Percentiles rank a stretch among this genome's conserved stretches.
phyloP scores from a whole-genome alignment of 2,329 filamentous ascomycete species.

The Aspergillus brunneoviolaceus region DNA sequence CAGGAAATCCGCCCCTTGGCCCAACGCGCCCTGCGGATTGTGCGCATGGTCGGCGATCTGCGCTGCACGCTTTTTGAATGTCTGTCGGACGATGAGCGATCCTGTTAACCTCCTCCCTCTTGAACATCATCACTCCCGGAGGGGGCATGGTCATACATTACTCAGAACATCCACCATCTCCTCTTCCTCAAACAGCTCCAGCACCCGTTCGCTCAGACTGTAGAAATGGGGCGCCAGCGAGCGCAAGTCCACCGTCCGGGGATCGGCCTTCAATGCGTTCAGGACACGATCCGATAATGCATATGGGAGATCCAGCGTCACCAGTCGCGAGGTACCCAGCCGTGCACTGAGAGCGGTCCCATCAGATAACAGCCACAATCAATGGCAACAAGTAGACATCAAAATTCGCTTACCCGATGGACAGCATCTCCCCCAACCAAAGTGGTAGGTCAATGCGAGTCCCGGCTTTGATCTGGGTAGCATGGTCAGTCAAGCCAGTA shows the following conservation, averaged over 20 bases:
- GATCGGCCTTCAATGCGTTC: constrained; percentile 87
- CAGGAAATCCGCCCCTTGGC: constrained; percentile 75
- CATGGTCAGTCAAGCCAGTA: neutral
- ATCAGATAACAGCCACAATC: neutral
- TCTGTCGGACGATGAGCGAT: constrained; percentile 45
- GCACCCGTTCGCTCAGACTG: constrained; percentile 75
- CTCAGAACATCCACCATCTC: constrained; percentile 71
- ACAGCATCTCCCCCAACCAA: constrained; percentile 92
- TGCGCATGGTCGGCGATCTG: constrained; percentile 87
- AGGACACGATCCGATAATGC: constrained; percentile 77
- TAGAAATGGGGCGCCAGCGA: constrained; percentile 87
- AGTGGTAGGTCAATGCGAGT: constrained; percentile 81
- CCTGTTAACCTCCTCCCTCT: neutral
- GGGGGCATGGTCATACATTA: constrained; percentile 36
- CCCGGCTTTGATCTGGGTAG: constrained; percentile 68
- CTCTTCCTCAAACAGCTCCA: constrained; percentile 90
- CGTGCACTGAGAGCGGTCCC: constrained; percentile 35
- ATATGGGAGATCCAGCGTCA: constrained; percentile 77
- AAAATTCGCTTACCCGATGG: constrained; percentile 43
- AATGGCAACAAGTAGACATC: no score
- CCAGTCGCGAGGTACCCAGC: constrained; percentile 56
- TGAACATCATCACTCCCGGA: no score
- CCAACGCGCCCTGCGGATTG: constrained; percentile 71
- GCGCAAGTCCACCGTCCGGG: constrained; percentile 78
- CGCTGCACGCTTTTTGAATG: constrained; percentile 76